Conservation (phyloP, 2,329 filamentous ascomycete genomes). For the Verticillium albo-atrum region DNA sequence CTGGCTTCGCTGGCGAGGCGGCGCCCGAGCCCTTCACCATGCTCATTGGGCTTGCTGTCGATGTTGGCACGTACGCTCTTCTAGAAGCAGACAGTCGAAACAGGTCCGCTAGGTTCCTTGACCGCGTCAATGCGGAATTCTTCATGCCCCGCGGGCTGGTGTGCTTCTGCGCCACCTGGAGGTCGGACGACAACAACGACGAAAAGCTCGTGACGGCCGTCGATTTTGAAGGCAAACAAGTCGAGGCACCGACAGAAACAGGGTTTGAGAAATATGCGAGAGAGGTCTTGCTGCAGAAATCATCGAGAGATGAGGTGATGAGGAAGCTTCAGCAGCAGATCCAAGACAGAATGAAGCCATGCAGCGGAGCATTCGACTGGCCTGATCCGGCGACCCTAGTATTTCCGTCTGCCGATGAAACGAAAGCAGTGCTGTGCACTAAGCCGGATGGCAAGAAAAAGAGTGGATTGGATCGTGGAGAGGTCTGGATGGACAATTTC, state of each 20-base stretch:
- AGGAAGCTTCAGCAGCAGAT: conserved; percentile 2
- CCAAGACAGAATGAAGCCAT: neutral
- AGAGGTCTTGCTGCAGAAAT: neutral
- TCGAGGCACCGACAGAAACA: neutral
- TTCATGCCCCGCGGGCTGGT: conserved; percentile 54
- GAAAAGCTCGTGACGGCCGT: conserved; percentile 19
- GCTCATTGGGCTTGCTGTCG: conserved; percentile 36
- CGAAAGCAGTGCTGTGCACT: conserved; percentile 8
- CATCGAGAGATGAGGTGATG: neutral
- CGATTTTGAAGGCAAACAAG: conserved; percentile 23
- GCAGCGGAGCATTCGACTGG: conserved; percentile 32
- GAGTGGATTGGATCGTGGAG: conserved; percentile 12
- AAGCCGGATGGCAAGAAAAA: conserved; percentile 13
- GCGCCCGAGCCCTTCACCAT: conserved; percentile 34
- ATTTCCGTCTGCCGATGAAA: conserved; percentile 37
- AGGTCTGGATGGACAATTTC: conserved; percentile 14
- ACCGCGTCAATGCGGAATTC: conserved; percentile 49
- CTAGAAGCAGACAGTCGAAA: conserved; percentile 33
- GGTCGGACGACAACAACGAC: conserved; percentile 26
- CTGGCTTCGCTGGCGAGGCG: conserved; percentile 30
- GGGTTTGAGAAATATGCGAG: neutral
- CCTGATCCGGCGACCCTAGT: conserved; percentile 43
- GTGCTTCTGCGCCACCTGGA: conserved; percentile 45
- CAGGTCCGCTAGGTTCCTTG: conserved; percentile 48
- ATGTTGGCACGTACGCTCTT: conserved; percentile 34